Evolutionary conservation across 768 basidiomycete genomes (phyloP).

Genomic region (Lactarius psammicola): DNA sequence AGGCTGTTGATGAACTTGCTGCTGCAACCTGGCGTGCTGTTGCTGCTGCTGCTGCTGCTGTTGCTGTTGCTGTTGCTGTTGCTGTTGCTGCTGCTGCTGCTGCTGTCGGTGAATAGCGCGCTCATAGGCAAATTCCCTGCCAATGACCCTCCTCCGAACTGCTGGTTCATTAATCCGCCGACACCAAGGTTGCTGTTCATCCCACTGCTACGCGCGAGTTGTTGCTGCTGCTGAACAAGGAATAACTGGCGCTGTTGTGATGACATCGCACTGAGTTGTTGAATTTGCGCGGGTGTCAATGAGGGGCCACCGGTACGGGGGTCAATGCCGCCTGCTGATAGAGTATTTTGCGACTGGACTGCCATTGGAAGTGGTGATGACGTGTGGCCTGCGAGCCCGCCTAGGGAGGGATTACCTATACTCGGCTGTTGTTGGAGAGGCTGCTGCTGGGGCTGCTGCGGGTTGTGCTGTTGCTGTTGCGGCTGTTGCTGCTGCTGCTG

Average conservation of each 20-base stretch:
- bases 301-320: constrained; percentile 30
- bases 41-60: constrained; percentile 46
- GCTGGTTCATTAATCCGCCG: constrained; percentile 18
- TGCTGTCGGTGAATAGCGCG: constrained; percentile 20
- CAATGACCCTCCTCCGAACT: constrained; percentile 20
- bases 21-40: constrained; percentile 43
- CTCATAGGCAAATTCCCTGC: constrained; percentile 8
- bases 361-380: constrained; percentile 23
- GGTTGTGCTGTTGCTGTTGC: constrained; percentile 33
- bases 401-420: constrained; percentile 16
- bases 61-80: constrained; percentile 32
- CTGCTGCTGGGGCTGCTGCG: constrained; percentile 36
- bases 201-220: constrained; percentile 13
- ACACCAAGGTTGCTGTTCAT: constrained; percentile 15
- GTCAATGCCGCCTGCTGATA: constrained; percentile 28
- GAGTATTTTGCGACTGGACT: constrained; percentile 14
- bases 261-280: constrained; percentile 30
- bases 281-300: constrained; percentile 32
- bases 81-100: constrained; percentile 17
- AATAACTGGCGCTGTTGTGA: constrained; percentile 48
- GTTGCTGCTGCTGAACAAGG: constrained; percentile 41
- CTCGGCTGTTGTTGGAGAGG: constrained; percentile 31
- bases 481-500: constrained; percentile 29
- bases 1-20: constrained; percentile 25
- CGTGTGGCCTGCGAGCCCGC: constrained; percentile 12